These are phyloP conservation scores for Colletotrichum zoysiae DNA, from an alignment of 2,329 filamentous ascomycete genomes.

Conservation along the genomic window DNA sequence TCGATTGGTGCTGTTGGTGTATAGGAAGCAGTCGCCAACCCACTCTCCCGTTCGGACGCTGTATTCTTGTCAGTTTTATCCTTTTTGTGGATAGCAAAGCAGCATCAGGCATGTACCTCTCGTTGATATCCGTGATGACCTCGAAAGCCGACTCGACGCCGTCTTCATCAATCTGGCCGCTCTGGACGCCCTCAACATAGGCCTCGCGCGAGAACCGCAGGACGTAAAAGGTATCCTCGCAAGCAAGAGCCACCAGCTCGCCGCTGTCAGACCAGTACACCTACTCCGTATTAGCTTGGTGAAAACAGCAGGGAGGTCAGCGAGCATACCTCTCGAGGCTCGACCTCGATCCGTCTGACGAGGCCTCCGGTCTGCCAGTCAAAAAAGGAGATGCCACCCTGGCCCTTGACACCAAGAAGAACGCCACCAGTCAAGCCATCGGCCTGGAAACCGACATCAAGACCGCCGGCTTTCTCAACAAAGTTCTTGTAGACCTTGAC, in stretches of 20 bases:
- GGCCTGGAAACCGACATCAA: conserved; percentile 95
- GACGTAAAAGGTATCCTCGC: conserved; percentile 96
- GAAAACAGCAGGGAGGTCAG: no score
- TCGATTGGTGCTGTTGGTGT: conserved; percentile 96
- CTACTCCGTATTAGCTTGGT: conserved; percentile 52
- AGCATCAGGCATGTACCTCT: conserved; percentile 69
- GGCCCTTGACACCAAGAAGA: conserved; percentile 92
- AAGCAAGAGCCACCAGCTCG: conserved; percentile 91
- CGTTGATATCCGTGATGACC: conserved; percentile 94
- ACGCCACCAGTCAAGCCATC: conserved; percentile 92
- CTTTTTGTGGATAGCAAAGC: neutral
- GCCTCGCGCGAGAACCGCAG: conserved; percentile 91
- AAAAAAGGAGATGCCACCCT: conserved; percentile 94
- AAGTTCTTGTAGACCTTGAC: conserved; percentile 99
- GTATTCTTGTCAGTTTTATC: conserved; percentile 45
- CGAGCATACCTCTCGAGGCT: conserved; percentile 63
- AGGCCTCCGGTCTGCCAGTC: conserved; percentile 94
- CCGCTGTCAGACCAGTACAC: conserved; percentile 99
- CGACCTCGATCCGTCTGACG: conserved; percentile 90
- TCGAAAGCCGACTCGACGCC: conserved; percentile 97
- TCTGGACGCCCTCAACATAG: conserved; percentile 85
- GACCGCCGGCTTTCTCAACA: conserved; percentile 86
- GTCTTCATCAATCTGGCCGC: conserved; percentile 86
- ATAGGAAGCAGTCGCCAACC: conserved; percentile 99
- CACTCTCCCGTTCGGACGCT: conserved; percentile 95